Evolutionary conservation across 2,329 filamentous ascomycete genomes (phyloP), one percentile per base, ranked within the genome.

Genomic region (Fusarium sambucinum): DNA sequence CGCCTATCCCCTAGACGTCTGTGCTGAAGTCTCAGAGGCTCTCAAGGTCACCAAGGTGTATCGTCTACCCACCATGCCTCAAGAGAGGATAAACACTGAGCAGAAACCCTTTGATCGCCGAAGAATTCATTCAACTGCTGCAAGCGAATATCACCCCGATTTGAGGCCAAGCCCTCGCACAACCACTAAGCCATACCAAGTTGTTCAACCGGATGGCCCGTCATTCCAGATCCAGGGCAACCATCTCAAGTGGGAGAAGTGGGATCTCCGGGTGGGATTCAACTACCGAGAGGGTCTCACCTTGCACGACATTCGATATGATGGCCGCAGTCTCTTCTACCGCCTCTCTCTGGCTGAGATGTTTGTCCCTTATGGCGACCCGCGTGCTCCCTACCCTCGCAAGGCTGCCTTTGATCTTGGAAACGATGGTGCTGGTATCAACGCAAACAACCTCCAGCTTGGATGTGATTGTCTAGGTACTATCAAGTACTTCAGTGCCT

Each of bases 331-430:
- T 53, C 78, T 92, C 13, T 85, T 92, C 72, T 89, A 92, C 74
- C 83, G 89, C 0, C 76, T 92, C 23, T 86, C 85, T 13, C 79
- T 92, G 30, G 85, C 84, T 46, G 90, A 92, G 74, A 92, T 25
- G 25, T 84, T 85, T 9, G 87, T 90, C 0, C 87, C 88, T 0
- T 92, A 91, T 58, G 87, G 82, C 1, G 89, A 73, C n/a, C 69
- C 71, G 3, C 60, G 71, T 4, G 78, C 82, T 4, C 89, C 89
- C 0, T 90, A 68, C 72, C 87, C 87, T 14, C 83, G 88, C 30
- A 92, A 92, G 73, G 85, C 86, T 12, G 90, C 89, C 0, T 92
- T 92, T 61, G 90, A 92, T 65, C 85, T 92, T 50, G 90, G 90
- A 2, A 88, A 91, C 51, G 87, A 86, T 25, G 89, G 89, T 5